These are phyloP conservation scores for Prunus mume DNA, from an alignment of 306 rosid genomes.

Conservation along the genomic window DNA sequence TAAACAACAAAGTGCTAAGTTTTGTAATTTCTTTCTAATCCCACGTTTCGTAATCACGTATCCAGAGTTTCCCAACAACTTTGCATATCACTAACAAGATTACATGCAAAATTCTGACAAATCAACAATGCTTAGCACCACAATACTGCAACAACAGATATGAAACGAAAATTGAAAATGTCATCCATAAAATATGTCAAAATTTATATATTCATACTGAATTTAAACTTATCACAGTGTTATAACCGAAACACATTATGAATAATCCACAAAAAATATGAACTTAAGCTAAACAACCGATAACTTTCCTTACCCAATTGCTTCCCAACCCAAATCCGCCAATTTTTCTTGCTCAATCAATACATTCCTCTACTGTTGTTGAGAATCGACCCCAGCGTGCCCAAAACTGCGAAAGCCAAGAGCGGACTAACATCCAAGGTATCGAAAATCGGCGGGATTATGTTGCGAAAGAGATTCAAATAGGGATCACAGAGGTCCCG, in stretches of 20 bases:
- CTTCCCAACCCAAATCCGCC: constrained; percentile 5
- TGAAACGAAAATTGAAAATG: neutral
- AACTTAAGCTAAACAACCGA: neutral
- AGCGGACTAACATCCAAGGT: constrained; percentile 91
- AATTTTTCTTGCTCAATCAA: constrained; percentile 11
- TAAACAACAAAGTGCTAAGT: neutral
- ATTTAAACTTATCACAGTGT: neutral
- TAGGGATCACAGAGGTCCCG: constrained; percentile 93
- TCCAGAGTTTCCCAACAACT: neutral
- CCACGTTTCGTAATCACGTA: neutral
- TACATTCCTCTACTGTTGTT: constrained; percentile 27
- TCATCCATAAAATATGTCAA: constrained; percentile 3
- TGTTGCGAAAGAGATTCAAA: constrained; percentile 74
- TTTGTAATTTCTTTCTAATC: neutral
- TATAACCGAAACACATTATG: neutral
- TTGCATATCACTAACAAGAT: neutral
- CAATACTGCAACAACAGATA: neutral
- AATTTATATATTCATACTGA: constrained; percentile 11
- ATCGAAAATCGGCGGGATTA: constrained; percentile 82
- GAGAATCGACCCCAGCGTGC: constrained; percentile 70
- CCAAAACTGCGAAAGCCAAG: constrained; percentile 84
- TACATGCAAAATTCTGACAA: neutral
- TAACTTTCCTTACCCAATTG: constrained; percentile 14
- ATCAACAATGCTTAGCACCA: neutral
- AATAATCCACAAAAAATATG: neutral